Evolutionary conservation across 306 rosid genomes (phyloP).

Genomic region (Citrullus colocynthis): DNA sequence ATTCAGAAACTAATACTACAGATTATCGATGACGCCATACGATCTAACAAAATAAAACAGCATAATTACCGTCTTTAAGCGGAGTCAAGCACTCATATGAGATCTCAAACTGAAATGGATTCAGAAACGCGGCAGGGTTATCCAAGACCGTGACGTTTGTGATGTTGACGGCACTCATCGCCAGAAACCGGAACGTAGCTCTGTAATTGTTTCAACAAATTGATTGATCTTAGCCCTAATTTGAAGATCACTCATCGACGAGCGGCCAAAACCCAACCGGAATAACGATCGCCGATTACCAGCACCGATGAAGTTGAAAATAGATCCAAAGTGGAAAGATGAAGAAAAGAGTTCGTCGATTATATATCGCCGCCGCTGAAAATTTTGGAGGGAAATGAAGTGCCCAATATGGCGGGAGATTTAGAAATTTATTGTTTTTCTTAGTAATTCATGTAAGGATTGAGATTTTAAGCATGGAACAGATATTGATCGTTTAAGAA

Average conservation of each 20-base stretch:
- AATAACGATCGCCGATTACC: not conserved
- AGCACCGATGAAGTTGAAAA: not conserved
- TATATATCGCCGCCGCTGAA: slow-evolving; percentile 4
- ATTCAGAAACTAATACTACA: not conserved
- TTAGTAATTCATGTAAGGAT: too few relatives aligned
- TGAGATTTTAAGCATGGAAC: too few relatives aligned
- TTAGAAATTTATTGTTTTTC: too few relatives aligned
- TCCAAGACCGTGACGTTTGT: slow-evolving; percentile 10
- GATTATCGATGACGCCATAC: not conserved
- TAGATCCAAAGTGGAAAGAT: not conserved
- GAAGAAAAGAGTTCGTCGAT: not conserved
- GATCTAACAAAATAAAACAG: not conserved
- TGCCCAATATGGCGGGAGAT: slow-evolving; percentile 2
- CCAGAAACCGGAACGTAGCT: not conserved
- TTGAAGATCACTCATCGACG: not conserved
- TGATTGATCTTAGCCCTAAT: not conserved
- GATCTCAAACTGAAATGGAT: slow-evolving; percentile 30
- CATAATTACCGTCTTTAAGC: slow-evolving; percentile 26
- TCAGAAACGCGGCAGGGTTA: slow-evolving; percentile 8
- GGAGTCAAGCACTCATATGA: slow-evolving; percentile 35
- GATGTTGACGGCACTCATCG: slow-evolving; percentile 14
- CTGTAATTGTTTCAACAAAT: not conserved
- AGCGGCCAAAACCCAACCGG: not conserved
- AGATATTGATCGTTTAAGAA: too few relatives aligned
- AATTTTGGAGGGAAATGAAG: slow-evolving; percentile 3